Conservation (phyloP, 768 basidiomycete species). For the Cystoderma amianthinum region DNA sequence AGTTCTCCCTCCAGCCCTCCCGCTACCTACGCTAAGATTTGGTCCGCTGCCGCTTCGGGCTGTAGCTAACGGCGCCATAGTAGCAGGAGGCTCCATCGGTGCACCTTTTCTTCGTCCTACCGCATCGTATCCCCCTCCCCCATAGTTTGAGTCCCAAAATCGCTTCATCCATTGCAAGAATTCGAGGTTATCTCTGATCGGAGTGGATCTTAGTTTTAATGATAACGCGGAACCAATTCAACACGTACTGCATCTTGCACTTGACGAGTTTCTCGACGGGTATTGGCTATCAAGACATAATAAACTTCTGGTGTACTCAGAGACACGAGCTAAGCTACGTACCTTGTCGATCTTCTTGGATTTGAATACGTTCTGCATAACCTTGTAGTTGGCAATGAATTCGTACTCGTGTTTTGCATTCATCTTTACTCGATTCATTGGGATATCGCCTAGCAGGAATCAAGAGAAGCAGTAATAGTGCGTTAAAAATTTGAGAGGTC, state of each 20-base stretch:
- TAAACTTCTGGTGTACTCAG: neutral
- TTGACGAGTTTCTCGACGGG: conserved; percentile 91
- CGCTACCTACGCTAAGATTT: conserved; percentile 15
- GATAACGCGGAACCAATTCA: neutral
- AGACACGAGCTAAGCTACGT: conserved; percentile 5
- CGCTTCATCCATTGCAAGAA: conserved; percentile 97
- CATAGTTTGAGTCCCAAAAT: conserved; percentile 91
- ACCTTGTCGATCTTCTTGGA: conserved; percentile 92
- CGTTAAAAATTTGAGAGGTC: neutral
- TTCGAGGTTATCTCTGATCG: conserved; percentile 86
- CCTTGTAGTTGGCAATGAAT: conserved; percentile 91
- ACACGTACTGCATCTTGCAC: conserved; percentile 96
- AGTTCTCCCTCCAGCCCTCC: conserved; percentile 62
- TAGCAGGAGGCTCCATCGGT: conserved; percentile 70
- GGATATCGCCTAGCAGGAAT: conserved; percentile 68
- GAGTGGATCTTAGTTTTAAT: neutral
- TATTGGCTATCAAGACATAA: conserved; percentile 59
- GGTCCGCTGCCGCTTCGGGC: conserved; percentile 26
- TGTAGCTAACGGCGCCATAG: conserved; percentile 60
- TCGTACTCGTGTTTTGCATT: conserved; percentile 95
- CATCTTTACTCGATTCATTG: conserved; percentile 92
- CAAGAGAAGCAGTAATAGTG: conserved; percentile 5
- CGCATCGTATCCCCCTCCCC: conserved; percentile 84
- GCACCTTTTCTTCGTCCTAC: conserved; percentile 75
- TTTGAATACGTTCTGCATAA: conserved; percentile 91